phyloP scores from a whole-genome alignment of 495 filamentous ascomycete species.

The Aspergillus indologenus region DNA sequence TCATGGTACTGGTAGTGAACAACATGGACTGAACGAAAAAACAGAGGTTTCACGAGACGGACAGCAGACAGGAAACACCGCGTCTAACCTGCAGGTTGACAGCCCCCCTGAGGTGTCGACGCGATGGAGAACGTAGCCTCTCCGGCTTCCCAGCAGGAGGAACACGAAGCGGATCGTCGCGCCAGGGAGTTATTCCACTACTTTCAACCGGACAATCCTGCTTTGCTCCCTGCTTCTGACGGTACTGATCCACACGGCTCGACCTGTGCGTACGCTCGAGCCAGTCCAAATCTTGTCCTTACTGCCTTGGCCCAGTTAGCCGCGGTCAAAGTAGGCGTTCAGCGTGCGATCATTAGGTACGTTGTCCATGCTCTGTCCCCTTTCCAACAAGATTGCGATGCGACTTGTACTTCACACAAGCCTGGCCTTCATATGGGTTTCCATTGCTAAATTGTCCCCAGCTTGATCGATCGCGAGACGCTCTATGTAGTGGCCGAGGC shows the following conservation, averaged over 20 bases:
- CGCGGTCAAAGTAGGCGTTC: conserved; percentile 36
- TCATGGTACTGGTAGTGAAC: background rate
- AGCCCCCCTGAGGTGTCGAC: background rate
- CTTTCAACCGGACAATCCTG: conserved; percentile 26
- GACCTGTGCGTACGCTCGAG: background rate
- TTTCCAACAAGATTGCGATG: too few relatives aligned
- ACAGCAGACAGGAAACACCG: background rate
- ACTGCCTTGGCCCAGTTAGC: conserved; percentile 40
- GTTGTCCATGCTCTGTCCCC: background rate
- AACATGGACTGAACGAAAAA: background rate
- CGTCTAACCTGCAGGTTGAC: background rate
- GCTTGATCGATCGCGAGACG: conserved; percentile 26
- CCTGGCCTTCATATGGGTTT: background rate
- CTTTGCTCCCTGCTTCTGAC: conserved; percentile 17
- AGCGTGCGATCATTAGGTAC: conserved; percentile 44
- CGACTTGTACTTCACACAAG: background rate
- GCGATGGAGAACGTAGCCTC: background rate
- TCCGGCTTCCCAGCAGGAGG: background rate
- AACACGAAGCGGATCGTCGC: conserved; percentile 12
- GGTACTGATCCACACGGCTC: background rate
- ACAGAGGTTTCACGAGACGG: background rate
- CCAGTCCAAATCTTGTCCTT: conserved; percentile 34
- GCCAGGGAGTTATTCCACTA: conserved; percentile 23
- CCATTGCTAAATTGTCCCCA: background rate
- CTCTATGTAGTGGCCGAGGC: conserved; percentile 51